These are phyloP conservation scores for Citrus hindsii DNA, from an alignment of 345 rosid species.

Conservation along the genomic window DNA sequence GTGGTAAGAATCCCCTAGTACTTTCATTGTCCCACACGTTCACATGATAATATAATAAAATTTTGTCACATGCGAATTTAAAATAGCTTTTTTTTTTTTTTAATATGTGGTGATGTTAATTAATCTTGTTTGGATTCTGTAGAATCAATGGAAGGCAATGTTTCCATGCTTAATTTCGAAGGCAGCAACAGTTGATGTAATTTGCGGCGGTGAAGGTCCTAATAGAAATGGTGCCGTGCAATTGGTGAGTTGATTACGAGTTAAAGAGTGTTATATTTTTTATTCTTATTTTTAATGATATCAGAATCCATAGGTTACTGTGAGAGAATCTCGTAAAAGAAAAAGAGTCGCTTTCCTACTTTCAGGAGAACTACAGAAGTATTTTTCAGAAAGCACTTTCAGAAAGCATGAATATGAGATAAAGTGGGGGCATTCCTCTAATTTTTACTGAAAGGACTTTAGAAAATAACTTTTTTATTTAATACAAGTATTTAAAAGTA, in stretches of 20 bases:
- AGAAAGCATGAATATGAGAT: neutral
- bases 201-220: constrained; percentile 76
- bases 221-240: constrained; percentile 72
- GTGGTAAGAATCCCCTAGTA: constrained; percentile 41
- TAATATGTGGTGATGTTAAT: neutral
- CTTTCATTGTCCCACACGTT: too few species aligned
- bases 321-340: neutral
- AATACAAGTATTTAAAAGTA: too few species aligned
- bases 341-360: neutral
- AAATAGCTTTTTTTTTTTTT: too few species aligned
- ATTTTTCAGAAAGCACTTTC: neutral
- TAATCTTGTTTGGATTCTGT: neutral
- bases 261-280: neutral
- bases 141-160: constrained; percentile 98
- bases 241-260: constrained; percentile 48
- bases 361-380: neutral
- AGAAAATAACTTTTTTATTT: neutral
- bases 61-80: neutral
- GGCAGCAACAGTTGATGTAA: constrained; percentile 79
- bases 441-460: neutral
- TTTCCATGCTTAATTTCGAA: constrained; percentile 91
- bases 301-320: neutral
- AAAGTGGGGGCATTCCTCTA: too few species aligned
- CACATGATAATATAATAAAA: too few species aligned
- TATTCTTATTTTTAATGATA: too few species aligned